Evolutionary conservation across 768 basidiomycete species (phyloP), one percentile per base, ranked within the genome.

Genomic region (Auricularia heimuer): DNA sequence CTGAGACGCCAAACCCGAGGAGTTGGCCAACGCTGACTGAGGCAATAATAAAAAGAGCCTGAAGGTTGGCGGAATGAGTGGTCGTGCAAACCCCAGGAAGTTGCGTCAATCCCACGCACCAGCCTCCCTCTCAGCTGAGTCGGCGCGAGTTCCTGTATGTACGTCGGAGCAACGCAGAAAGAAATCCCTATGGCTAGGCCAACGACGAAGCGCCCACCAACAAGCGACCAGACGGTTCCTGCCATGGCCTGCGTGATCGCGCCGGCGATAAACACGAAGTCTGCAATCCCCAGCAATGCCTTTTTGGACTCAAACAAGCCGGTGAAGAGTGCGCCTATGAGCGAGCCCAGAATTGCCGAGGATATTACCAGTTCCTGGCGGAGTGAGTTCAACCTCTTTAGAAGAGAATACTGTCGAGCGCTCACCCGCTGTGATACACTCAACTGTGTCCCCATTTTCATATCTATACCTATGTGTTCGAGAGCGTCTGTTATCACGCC

Each of bases 21-120:
- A 92, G 89, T 68, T 92, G 91, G 2, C 89, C 89, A 4, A 87
- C 77, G 0, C 91, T 94, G 70, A 93, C 90, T 77, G 86, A 84
- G 0, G 91, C 88, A 21, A 91, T 89, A 72, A 92, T 92, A 63
- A 92, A 77, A 11, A 89, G 88, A 3, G 47, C 47, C 47, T 51
- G 16, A 51, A 51, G 2, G 7, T 12, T 4, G 8, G 21, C 47
- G 10, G 4, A 51, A 51, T 42, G 47, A 51, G 21, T 1, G 44
- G 18, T 45, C 44, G 44, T 45, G 11, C 14, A 18, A 16, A 18
- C 6, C 14, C 47, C 18, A 18, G 47, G 18, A 51, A 18, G 21
- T 51, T 3, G 47, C 47, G 11, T 51, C 21, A 18, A 51, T 6
- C 47, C 6, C 1, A 18, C 47, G 47, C 21, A 91, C 90, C 83